Base-by-base conservation (phyloP, 2,329 filamentous ascomycete genomes). In the Phialophora chinensis region DNA sequence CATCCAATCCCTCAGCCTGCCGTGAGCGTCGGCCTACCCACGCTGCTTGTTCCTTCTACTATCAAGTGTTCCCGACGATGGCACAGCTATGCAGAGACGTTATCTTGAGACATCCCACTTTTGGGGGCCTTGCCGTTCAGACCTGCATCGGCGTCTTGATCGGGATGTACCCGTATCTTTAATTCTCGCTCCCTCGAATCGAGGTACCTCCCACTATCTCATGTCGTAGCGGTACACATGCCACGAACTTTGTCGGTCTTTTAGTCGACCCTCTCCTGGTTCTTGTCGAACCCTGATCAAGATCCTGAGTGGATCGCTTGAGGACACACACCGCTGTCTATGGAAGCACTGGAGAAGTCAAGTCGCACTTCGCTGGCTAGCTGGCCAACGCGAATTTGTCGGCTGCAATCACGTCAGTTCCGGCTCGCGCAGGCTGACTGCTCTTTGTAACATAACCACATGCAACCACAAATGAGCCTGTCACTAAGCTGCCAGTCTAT, bases 381-480 rank as follows among this genome's bases (percentile, higher is more conserved):
- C 49, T 49, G 31, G 14, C 59, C 31, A 61, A 54, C 54, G 60
- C 42, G 38, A 33, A 49, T 63, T 53, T 54, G 17, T 63, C 44
- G 66, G 59, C 56, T 58, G 64, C 60, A 68, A 63, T 68, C 66
- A 68, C 66, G 66, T 68, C 66, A 68, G 56, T 68, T 52, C 61
- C 50, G 62, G 62, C 57, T 55, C 50, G 64, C 50, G 67, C 65
- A 67, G 55, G 67, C 67, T 67, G 67, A 69, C 64, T 69, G 44
- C 50, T 44, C 29, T 65, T 62, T 63, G 60, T 65, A 69, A 65
- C 62, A 60, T 69, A 53, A 62, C 47, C 67, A 64, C 67, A 67
- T 69, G 67, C 67, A 67, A 66, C 52, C 62, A 64, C 44, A 50
- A 44, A 27, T 49, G 35, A 27, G 59, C 49, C 57, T 60, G 57